Base-by-base conservation (phyloP, 768 basidiomycete genomes). In the Amylocystis lapponica region DNA sequence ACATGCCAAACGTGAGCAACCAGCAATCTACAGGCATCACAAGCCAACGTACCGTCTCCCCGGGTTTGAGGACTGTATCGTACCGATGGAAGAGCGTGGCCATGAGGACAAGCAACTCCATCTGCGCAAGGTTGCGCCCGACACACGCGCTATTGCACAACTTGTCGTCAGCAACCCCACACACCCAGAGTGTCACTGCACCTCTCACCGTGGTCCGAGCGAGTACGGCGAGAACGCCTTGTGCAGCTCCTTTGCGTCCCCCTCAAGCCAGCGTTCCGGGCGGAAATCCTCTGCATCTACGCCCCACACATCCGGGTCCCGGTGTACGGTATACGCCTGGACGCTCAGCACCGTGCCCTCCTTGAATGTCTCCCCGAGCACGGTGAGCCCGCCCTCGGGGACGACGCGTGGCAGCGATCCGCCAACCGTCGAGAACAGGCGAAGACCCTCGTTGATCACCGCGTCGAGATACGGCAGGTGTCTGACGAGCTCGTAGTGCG, bases 71-170 rank as follows among this genome's bases (percentile, higher is more conserved):
- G 3, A 84, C 76, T 49, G 88, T 74, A 37, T 86, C 72, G 53
- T 81, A 93, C 30, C 83, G 71, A 16, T 84, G 72, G 56, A 87
- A 61, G 50, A 91, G 74, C 3, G 86, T 84, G 10, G 85, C 75
- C 30, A 89, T 63, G 53, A 93, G 90, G 39, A 90, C 72, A 54
- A 79, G 69, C 13, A 45, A 29, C 36, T 45, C 36, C 36, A 29
- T 27, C 12, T 34, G 21, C 12, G 43, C 43, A 31, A 45, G 36
- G 21, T 27, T 45, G 3, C 43, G 43, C 5, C 43, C 43, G 7
- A 45, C 22, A 21, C 43, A 45, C 17, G 43, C 43, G 29, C 43
- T 45, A 32, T 14, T n/a, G n/a, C n/a, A n/a, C n/a, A n/a, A n/a
- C n/a, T n/a, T n/a, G n/a, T n/a, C n/a, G n/a, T n/a, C n/a, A n/a